Conservation (phyloP, 2,329 filamentous ascomycete genomes). For the Aspergillus terreus region DNA sequence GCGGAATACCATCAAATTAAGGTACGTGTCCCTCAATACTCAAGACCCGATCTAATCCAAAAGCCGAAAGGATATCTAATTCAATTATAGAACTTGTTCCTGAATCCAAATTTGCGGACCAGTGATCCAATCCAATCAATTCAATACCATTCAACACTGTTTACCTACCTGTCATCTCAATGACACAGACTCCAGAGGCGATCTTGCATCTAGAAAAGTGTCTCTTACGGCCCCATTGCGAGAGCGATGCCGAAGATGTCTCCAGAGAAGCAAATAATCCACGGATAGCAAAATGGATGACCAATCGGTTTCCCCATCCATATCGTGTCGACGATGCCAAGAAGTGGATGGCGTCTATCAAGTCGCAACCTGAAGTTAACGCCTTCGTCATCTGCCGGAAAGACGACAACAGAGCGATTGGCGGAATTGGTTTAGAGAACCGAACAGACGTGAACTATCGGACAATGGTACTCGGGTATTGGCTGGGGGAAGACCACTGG, state of each 20-base stretch:
- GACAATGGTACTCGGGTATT: constrained; percentile 10
- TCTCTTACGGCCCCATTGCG: constrained; percentile 4
- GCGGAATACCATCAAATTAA: not conserved
- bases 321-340: constrained; percentile 3
- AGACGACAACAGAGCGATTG: constrained; percentile 2
- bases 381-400: constrained; percentile 2
- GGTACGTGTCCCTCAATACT: no score
- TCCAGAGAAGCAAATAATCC: constrained; percentile 9
- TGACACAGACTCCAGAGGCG: not conserved
- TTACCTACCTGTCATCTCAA: not conserved
- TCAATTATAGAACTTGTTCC: no score
- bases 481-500: constrained; percentile 9
- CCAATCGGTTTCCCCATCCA: constrained; percentile 8
- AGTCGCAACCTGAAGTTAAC: not conserved
- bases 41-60: no score
- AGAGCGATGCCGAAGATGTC: not conserved
- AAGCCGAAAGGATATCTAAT: no score
- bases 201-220: not conserved
- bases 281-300: constrained; percentile 7
- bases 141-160: not conserved
- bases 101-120: no score
- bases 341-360: constrained; percentile 1
- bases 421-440: constrained; percentile 3
- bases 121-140: no score
- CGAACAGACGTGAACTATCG: constrained; percentile 4